Conservation (phyloP, 75 land plant genomes). For the Pinus taeda region DNA sequence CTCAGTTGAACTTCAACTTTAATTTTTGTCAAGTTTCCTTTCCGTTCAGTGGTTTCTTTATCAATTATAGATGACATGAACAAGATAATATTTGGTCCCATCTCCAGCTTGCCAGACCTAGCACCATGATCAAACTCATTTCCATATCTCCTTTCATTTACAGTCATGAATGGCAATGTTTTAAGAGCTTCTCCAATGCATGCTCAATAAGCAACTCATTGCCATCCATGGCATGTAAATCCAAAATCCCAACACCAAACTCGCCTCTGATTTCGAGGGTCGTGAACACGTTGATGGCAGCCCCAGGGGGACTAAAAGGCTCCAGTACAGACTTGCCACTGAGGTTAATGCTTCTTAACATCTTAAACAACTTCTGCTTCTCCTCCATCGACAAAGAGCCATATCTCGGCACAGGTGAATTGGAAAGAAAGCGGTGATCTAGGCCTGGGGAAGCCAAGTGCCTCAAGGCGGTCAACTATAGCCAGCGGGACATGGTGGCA, state of each 20-base stretch:
- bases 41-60: conserved; percentile 54
- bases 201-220: too few species aligned
- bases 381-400: conserved; percentile 41
- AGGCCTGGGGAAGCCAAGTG: too few species aligned
- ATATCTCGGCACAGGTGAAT: conserved; percentile 39
- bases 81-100: conserved; percentile 33
- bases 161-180: too few species aligned
- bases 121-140: conserved; percentile 36
- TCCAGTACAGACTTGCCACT: conserved; percentile 24
- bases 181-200: too few species aligned
- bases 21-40: conserved; percentile 86
- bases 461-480: conserved; percentile 45
- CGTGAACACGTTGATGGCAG: conserved; percentile 29
- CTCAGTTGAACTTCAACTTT: too few species aligned
- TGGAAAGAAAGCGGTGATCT: conserved; percentile 34
- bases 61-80: conserved; percentile 35
- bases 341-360: conserved; percentile 40
- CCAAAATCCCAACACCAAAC: too few species aligned
- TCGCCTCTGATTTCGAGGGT: conserved; percentile 46
- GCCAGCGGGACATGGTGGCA: conserved; percentile 46
- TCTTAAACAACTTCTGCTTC: conserved; percentile 42
- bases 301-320: conserved; percentile 23
- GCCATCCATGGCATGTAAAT: too few species aligned
- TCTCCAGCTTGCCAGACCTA: conserved; percentile 35
- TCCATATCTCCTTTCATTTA: conserved; percentile 50